Conservation (phyloP, 192 early-diverging fungal genomes). For the Backusella tarrabulga region DNA sequence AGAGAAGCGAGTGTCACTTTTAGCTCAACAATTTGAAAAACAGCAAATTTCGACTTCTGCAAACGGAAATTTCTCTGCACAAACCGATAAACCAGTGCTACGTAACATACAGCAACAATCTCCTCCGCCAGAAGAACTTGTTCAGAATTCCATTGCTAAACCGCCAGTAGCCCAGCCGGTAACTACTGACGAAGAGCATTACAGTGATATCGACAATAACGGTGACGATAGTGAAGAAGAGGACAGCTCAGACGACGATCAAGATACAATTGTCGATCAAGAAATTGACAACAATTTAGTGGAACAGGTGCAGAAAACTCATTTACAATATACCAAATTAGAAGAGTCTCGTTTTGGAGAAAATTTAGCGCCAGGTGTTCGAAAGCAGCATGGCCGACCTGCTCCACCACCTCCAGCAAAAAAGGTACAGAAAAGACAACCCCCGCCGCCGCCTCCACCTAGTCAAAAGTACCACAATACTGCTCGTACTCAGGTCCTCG, state of each 20-base stretch:
- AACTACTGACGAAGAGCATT: background rate
- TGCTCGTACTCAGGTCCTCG: background rate
- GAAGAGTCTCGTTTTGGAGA: conserved; percentile 7
- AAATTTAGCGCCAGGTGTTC: conserved; percentile 4
- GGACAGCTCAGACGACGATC: background rate
- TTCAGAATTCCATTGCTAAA: background rate
- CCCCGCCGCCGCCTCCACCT: conserved; percentile 26
- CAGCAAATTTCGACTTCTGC: background rate
- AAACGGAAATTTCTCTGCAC: conserved; percentile 7
- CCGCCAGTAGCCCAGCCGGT: background rate
- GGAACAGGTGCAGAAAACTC: conserved; percentile 15
- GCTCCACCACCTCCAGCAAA: background rate
- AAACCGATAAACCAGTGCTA: background rate
- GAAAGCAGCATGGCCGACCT: background rate
- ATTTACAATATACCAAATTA: conserved; percentile 11
- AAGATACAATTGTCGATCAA: background rate
- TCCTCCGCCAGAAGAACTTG: background rate
- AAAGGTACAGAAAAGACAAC: conserved; percentile 8
- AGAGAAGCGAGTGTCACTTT: background rate
- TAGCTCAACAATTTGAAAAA: conserved; percentile 10
- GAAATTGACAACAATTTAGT: conserved; percentile 15
- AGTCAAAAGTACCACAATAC: conserved; percentile 28
- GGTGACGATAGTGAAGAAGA: conserved; percentile 10
- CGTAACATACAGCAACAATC: background rate
- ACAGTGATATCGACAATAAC: conserved; percentile 5